These are phyloP conservation scores for Cudoniella acicularis DNA, from an alignment of 495 filamentous ascomycete genomes.

Conservation along the genomic window DNA sequence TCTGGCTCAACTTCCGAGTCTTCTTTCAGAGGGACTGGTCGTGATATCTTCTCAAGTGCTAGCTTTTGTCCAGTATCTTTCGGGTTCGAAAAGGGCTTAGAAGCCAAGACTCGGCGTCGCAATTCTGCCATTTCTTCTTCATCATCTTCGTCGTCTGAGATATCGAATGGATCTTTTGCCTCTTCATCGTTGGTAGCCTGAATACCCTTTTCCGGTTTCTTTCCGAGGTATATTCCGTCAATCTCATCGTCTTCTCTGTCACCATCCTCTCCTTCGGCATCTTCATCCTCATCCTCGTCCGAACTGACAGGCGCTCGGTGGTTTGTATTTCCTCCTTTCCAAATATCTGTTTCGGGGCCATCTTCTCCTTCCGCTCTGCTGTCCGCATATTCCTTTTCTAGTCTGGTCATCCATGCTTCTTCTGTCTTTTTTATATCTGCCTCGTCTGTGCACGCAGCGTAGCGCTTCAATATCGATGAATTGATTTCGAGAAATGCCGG, in stretches of 20 bases:
- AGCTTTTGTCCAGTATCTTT: conserved; percentile 45
- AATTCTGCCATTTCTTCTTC: conserved; percentile 91
- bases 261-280: conserved; percentile 41
- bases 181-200: conserved; percentile 25
- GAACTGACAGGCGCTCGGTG: conserved; percentile 51
- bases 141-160: conserved; percentile 75
- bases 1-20: conserved; percentile 74
- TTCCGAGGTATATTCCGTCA: conserved; percentile 56
- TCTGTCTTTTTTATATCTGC: conserved; percentile 86
- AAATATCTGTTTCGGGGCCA: conserved; percentile 60
- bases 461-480: conserved; percentile 71
- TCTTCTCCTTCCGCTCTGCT: conserved; percentile 63
- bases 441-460: conserved; percentile 77
- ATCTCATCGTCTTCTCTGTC: conserved; percentile 37
- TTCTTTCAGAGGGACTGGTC: conserved; percentile 45
- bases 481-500: conserved; percentile 87
- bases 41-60: conserved; percentile 51
- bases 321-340: conserved; percentile 86
- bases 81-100: conserved; percentile 78
- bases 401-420: conserved; percentile 78
- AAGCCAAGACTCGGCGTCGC: conserved; percentile 74
- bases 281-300: conserved; percentile 52
- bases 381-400: conserved; percentile 85
- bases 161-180: conserved; percentile 62
- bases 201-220: conserved; percentile 38